Evolutionary conservation across 352 stramenopile genomes (phyloP).

Genomic region (Globisporangium megalacanthum): DNA sequence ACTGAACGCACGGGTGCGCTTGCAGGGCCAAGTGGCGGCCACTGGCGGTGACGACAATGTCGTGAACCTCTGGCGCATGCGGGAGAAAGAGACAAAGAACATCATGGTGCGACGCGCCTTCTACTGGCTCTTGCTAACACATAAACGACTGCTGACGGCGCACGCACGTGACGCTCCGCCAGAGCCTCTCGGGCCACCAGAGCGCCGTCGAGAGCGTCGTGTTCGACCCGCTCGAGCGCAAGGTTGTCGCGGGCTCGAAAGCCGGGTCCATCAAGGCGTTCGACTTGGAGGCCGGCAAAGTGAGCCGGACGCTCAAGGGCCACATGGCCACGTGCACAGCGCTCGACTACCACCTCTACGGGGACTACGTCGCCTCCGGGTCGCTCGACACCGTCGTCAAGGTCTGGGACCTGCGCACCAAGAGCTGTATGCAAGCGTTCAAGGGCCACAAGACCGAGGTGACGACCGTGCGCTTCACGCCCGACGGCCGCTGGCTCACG

Average conservation of each 20-base stretch:
- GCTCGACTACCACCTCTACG: conserved; percentile 83
- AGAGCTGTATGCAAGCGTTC: conserved; percentile 86
- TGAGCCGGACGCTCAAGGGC: conserved; percentile 72
- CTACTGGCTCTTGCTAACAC: background rate
- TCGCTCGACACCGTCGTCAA: conserved; percentile 83
- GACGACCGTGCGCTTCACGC: conserved; percentile 74
- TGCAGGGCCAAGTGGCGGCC: conserved; percentile 70
- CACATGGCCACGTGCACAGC: conserved; percentile 81
- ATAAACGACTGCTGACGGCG: background rate
- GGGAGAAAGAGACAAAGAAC: conserved; percentile 85
- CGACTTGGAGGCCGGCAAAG: conserved; percentile 73
- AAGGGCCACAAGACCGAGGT: conserved; percentile 75
- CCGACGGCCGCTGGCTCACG: conserved; percentile 78
- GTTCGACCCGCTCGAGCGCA: conserved; percentile 74
- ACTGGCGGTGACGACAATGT: conserved; percentile 76
- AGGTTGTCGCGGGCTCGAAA: conserved; percentile 71
- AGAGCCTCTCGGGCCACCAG: conserved; percentile 74
- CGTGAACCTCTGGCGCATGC: conserved; percentile 83
- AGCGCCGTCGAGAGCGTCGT: conserved; percentile 75
- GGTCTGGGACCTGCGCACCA: conserved; percentile 81
- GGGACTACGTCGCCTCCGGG: conserved; percentile 80
- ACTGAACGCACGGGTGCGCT: background rate
- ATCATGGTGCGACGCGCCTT: conserved; percentile 52
- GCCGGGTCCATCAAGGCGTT: conserved; percentile 84
- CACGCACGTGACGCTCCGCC: background rate